These are phyloP conservation scores for Withania somnifera DNA, from an alignment of 305 asterid species.

Conservation along the genomic window DNA sequence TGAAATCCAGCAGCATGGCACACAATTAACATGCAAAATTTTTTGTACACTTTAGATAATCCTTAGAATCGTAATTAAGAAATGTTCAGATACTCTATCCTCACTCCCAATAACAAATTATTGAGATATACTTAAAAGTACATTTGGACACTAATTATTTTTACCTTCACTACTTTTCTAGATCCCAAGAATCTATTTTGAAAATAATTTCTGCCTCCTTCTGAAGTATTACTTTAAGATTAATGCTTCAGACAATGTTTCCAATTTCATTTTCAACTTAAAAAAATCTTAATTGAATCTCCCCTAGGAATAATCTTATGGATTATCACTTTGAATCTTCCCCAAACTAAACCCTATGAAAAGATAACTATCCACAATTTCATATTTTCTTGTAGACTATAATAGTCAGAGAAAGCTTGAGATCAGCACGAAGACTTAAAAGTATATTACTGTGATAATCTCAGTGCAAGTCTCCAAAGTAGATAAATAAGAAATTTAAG, in stretches of 20 bases:
- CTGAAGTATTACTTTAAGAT: background rate
- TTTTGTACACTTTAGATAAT: background rate
- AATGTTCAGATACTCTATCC: background rate
- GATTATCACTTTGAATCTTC: background rate
- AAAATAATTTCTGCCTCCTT: background rate
- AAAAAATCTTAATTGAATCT: background rate
- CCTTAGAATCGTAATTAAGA: background rate
- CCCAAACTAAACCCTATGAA: background rate
- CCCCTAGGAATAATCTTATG: background rate
- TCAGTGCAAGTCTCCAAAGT: background rate
- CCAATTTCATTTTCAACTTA: background rate
- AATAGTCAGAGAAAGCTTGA: background rate
- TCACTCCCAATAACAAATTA: background rate
- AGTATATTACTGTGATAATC: background rate
- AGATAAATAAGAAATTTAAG: background rate
- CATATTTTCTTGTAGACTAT: background rate
- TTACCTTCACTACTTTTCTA: background rate
- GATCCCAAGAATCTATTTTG: background rate
- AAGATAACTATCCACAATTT: background rate
- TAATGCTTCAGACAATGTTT: background rate
- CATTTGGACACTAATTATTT: background rate
- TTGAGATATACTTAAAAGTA: background rate
- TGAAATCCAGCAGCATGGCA: background rate
- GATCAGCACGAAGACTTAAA: background rate
- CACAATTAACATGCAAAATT: background rate